Evolutionary conservation across 192 early-diverging fungal species (phyloP).

Genomic region (Podila epicladia): DNA sequence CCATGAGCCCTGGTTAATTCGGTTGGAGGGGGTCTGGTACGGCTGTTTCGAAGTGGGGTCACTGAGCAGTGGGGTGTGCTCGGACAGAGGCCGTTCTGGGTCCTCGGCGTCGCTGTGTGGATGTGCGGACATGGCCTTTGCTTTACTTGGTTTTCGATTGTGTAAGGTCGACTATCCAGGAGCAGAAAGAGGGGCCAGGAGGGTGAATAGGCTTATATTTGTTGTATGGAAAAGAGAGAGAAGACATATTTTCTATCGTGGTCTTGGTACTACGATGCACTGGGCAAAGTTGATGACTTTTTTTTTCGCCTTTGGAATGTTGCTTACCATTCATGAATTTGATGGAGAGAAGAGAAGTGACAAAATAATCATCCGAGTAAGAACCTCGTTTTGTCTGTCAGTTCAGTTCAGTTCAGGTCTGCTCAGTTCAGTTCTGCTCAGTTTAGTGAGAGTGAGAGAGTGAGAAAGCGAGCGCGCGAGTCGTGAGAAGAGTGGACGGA

Average conservation of each 20-base stretch:
- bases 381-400: neutral
- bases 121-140: neutral
- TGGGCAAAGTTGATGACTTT: too few relatives aligned
- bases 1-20: slow-evolving; percentile 47
- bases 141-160: neutral
- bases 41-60: neutral
- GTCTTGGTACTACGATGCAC: too few relatives aligned
- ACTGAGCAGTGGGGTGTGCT: neutral
- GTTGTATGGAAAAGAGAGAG: too few relatives aligned
- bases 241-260: too few relatives aligned
- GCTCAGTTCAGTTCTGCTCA: too few relatives aligned
- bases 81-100: neutral
- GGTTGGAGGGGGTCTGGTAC: neutral
- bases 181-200: too few relatives aligned
- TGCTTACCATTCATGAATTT: slow-evolving; percentile 1
- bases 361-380: neutral
- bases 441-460: too few relatives aligned
- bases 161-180: slow-evolving; percentile 1
- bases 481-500: too few relatives aligned
- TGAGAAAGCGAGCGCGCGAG: too few relatives aligned
- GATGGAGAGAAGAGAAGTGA: neutral
- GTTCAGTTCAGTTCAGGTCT: neutral
- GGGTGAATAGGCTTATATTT: too few relatives aligned
- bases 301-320: neutral
- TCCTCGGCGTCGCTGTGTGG: neutral